Conservation (phyloP, 179 eudicot genomes). For the Beta lomatogona region DNA sequence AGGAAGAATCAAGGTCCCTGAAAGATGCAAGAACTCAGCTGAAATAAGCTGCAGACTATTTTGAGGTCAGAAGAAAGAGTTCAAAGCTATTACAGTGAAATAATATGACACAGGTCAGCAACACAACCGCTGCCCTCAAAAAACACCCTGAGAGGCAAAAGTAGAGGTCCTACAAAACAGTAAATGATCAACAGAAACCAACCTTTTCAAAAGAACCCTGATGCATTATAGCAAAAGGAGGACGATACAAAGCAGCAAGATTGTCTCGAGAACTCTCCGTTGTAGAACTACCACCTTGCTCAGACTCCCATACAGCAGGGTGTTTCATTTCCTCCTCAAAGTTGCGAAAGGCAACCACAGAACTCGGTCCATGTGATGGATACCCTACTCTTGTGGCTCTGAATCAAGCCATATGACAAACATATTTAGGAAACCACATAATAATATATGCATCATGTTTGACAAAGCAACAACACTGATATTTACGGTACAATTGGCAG, state of each 20-base stretch:
- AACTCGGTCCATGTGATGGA: conserved; percentile 54
- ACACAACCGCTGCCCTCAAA: neutral
- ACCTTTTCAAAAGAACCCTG: conserved; percentile 95
- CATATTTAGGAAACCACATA: conserved; percentile 6
- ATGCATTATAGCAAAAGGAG: conserved; percentile 87
- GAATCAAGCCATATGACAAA: conserved; percentile 25
- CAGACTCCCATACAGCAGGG: conserved; percentile 78
- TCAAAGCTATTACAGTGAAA: neutral
- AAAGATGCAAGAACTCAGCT: neutral
- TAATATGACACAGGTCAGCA: neutral
- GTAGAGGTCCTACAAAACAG: neutral
- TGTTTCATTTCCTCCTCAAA: conserved; percentile 85
- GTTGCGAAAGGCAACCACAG: conserved; percentile 86
- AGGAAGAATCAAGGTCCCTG: neutral
- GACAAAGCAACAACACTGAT: neutral
- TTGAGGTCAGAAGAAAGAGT: neutral
- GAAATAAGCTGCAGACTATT: neutral
- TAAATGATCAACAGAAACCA: neutral
- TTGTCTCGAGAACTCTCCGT: conserved; percentile 70
- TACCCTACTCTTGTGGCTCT: conserved; percentile 56
- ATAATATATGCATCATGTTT: neutral
- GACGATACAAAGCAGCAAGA: conserved; percentile 94
- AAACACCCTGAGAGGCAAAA: neutral
- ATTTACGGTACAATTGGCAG: conserved; percentile 1
- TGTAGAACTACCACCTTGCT: conserved; percentile 66